Conservation (phyloP, 2,329 filamentous ascomycete species). For the Xylaria polymorpha region DNA sequence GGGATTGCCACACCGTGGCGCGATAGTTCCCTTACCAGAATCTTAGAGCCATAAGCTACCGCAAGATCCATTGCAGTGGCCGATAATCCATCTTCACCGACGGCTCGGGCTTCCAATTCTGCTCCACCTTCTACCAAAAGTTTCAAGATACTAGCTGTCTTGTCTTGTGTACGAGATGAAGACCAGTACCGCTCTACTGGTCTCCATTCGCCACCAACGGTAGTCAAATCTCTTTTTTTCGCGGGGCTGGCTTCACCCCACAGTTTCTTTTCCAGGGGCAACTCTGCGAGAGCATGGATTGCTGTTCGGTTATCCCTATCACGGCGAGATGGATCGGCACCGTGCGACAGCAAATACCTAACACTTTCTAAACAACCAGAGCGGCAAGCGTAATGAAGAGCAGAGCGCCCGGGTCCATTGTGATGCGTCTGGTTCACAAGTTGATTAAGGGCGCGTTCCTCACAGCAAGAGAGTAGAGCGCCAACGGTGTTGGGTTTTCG, state of each 20-base stretch:
- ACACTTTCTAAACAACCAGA: slow-evolving; percentile 4
- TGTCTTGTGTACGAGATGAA: background rate
- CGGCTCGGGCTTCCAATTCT: background rate
- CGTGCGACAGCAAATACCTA: slow-evolving; percentile 10
- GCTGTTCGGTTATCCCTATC: slow-evolving; percentile 5
- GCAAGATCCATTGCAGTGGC: slow-evolving; percentile 7
- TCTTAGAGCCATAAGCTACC: background rate
- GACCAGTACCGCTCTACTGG: background rate
- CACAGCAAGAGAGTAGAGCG: background rate
- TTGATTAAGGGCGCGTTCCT: background rate
- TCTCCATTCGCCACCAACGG: background rate
- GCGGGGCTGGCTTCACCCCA: too few species aligned
- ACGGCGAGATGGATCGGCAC: background rate
- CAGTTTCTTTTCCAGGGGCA: background rate
- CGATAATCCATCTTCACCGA: background rate
- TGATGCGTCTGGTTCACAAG: background rate
- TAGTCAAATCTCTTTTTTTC: background rate
- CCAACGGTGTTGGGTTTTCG: slow-evolving; percentile 3
- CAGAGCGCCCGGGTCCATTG: background rate
- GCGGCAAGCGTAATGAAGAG: slow-evolving; percentile 13
- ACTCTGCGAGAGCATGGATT: slow-evolving; percentile 6
- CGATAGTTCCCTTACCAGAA: slow-evolving; percentile 1
- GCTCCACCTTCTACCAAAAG: slow-evolving; percentile 6
- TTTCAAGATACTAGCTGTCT: background rate
- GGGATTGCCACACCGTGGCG: background rate